Evolutionary conservation across 129 eudicot species (phyloP).

Genomic region (Flaveria robusta): DNA sequence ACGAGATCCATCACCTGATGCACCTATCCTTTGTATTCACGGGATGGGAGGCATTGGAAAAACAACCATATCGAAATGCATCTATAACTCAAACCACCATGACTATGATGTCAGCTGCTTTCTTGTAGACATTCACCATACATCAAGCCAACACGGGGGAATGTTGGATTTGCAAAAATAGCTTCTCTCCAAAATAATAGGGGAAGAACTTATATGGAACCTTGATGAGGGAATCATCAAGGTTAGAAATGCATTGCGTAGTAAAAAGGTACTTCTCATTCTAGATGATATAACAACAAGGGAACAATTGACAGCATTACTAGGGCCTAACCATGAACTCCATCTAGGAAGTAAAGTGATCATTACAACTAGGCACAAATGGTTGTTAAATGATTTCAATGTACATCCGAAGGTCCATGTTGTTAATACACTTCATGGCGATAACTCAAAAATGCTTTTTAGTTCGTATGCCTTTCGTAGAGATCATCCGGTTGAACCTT

Average conservation of each 20-base stretch:
- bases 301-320: neutral
- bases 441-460: slow-evolving; percentile 36
- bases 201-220: slow-evolving; percentile 3
- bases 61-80: slow-evolving; percentile 35
- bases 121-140: slow-evolving; percentile 31
- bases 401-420: neutral
- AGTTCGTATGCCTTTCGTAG: slow-evolving; percentile 36
- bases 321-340: neutral
- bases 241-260: neutral
- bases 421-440: neutral
- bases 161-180: slow-evolving; percentile 26
- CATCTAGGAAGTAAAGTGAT: slow-evolving; percentile 26
- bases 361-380: neutral
- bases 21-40: neutral
- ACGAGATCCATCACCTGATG: slow-evolving; percentile 9
- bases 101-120: slow-evolving; percentile 26
- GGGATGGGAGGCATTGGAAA: slow-evolving; percentile 45
- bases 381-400: neutral
- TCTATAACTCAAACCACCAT: slow-evolving; percentile 21
- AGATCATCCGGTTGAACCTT: slow-evolving; percentile 18
- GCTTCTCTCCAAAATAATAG: slow-evolving; percentile 29
- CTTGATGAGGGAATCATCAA: slow-evolving; percentile 10
- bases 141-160: slow-evolving; percentile 2
- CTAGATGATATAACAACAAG: slow-evolving; percentile 14
- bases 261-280: slow-evolving; percentile 12